A percentile compares a stretch with the other conserved stretches of the same genome.
These are phyloP conservation scores for Physcia stellaris DNA, from an alignment of 495 filamentous ascomycete species.

Conservation along the genomic window DNA sequence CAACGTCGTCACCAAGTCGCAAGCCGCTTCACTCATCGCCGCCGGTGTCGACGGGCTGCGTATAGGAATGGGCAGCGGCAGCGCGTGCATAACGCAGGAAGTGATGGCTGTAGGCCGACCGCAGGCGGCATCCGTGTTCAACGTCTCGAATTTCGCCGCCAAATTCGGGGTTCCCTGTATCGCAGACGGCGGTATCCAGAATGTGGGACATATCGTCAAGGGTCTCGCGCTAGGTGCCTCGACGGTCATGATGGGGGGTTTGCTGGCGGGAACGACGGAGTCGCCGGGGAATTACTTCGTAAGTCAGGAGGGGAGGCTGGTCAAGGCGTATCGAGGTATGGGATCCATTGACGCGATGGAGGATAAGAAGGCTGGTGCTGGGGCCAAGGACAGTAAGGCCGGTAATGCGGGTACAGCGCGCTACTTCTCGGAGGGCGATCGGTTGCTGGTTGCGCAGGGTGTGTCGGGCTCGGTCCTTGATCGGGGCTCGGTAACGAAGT, in stretches of 20 bases:
- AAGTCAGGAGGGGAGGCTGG: constrained; percentile 84
- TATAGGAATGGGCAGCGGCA: constrained; percentile 98
- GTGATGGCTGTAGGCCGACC: constrained; percentile 98
- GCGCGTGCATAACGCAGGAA: constrained; percentile 97
- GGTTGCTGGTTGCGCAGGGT: constrained; percentile 90
- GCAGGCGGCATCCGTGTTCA: constrained; percentile 84
- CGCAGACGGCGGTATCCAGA: constrained; percentile 95
- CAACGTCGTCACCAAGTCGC: constrained; percentile 93
- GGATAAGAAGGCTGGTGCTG: constrained; percentile 75
- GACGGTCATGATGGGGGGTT: constrained; percentile 98
- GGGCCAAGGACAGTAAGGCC: constrained; percentile 57
- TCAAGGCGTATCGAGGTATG: constrained; percentile 99
- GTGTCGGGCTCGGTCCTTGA: constrained; percentile 68
- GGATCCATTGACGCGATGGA: constrained; percentile 98
- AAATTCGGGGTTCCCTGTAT: constrained; percentile 96
- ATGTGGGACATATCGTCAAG: constrained; percentile 98
- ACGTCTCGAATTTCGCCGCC: constrained; percentile 74
- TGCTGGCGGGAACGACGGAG: constrained; percentile 93
- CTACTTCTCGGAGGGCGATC: constrained; percentile 96
- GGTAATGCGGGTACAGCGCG: constrained; percentile 93
- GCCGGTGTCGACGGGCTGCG: constrained; percentile 92
- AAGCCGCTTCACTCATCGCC: constrained; percentile 82
- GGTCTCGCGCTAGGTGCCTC: constrained; percentile 86
- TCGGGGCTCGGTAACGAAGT: constrained; percentile 76
- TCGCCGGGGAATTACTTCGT: constrained; percentile 96